Evolutionary conservation across 176 grass and related monocot genomes (phyloP).

Genomic region (Phragmites australis): DNA sequence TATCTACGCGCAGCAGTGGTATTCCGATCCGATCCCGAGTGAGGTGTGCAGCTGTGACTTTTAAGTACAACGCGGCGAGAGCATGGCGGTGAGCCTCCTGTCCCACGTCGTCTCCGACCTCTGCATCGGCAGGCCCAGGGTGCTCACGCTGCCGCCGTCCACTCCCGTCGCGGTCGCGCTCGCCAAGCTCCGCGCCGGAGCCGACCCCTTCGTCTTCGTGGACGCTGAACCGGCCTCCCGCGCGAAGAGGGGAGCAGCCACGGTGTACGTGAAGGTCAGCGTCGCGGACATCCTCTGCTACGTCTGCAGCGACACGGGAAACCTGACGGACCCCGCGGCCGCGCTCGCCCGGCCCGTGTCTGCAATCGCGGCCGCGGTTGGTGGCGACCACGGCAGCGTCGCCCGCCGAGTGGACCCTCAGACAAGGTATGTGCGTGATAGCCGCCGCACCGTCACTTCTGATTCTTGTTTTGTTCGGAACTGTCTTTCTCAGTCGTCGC

Average conservation of each 20-base stretch:
- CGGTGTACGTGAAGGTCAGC: slow-evolving; percentile 44
- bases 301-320: slow-evolving; percentile 52
- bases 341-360: slow-evolving; percentile 54
- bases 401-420: slow-evolving; percentile 51
- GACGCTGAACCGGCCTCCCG: background rate
- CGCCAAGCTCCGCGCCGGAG: slow-evolving; percentile 36
- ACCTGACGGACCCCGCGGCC: slow-evolving; percentile 37
- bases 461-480: slow-evolving; percentile 12
- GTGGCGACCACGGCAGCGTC: slow-evolving; percentile 17
- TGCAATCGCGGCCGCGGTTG: slow-evolving; percentile 34
- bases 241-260: slow-evolving; percentile 7
- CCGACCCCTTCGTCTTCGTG: slow-evolving; percentile 53
- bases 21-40: background rate
- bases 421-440: slow-evolving; percentile 41
- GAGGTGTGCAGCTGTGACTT: no score
- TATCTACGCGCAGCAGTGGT: background rate
- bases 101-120: slow-evolving; percentile 79
- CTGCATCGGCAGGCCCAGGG: slow-evolving; percentile 86
- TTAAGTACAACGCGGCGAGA: slow-evolving; percentile 38
- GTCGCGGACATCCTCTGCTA: slow-evolving; percentile 72
- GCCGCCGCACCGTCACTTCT: background rate
- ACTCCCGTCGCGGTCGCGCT: slow-evolving; percentile 54
- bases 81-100: slow-evolving; percentile 66
- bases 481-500: background rate
- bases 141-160: slow-evolving; percentile 58